Base-by-base conservation (phyloP, 2,329 filamentous ascomycete species). In the Epichloe uncinata region DNA sequence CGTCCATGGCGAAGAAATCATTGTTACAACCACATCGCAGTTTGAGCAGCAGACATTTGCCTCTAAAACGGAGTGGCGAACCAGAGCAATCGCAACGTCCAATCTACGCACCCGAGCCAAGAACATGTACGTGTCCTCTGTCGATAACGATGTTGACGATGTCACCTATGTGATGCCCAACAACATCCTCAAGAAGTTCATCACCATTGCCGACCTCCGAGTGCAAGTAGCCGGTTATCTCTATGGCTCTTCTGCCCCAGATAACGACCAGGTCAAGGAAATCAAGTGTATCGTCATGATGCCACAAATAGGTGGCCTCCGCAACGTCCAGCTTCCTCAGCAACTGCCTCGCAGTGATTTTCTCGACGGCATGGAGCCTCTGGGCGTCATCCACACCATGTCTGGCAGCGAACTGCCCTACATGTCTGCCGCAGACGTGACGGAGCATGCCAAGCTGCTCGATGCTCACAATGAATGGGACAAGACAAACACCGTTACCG, bases 161-260 rank as follows among this genome's bases (percentile, higher is more conserved):
- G 85, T 87, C 63, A 98, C 91, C 1, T 98, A 97, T 61, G 87
- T 98, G 61, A 96, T 98, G 87, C 93, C 93, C 1, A 98, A 97
- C 79, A 98, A 98, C 66, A 84, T 98, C 45, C 78, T 98, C 60
- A 96, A 95, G 77, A 87, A 88, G 56, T 98, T 98, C 74, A 97
- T 98, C 70, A 93, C 87, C 22, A 94, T 98, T 62, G 85, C 93
- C 44, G 93, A 98, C 71, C 79, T 98, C 50, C 86, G 94, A 45
- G 90, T 97, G 13, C 93, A 98, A 68, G 90, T 98, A 46, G 90
- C 91, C 15, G 93, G 90, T 1, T 98, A 95, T 65, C 77, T 98
- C 0, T 98, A 98, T 64, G 93, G 93, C 56, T 81, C 81, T 44
- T 95, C 91, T 1, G 90, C 93, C 3, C 84, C 87, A 6, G 93